Evolutionary conservation across 495 filamentous ascomycete genomes (phyloP), one percentile per base, ranked within the genome.

Genomic region (Xylaria longipes): DNA sequence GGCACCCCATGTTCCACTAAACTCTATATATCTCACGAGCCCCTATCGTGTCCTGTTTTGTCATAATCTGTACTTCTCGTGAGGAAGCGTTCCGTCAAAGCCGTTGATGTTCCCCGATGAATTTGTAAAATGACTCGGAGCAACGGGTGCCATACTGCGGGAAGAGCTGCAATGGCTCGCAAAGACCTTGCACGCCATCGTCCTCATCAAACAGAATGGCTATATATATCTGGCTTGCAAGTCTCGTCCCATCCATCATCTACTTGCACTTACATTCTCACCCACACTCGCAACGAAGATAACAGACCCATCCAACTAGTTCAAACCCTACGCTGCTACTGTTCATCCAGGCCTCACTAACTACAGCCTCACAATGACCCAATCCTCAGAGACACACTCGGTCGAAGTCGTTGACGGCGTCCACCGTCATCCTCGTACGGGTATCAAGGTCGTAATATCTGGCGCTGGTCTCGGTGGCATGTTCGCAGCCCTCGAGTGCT

Each of bases 381-480:
- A 14, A 35, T 25, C 39, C 37, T 31, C 45, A 37, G 29, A 31
- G 7, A 7, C 41, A 25, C 17, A 37, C 17, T 5, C 63, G 14
- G 31, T 15, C 31, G 63, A 66, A 52, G 67, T 71, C 37, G 22
- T 72, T 3, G 65, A 74, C 54, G 70, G 73, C 9, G 54, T 76
- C 17, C 71, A 71, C 52, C 70, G 70, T n/a, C 56, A 67, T 15
- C 70, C 73, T 7, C 68, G 64, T 35, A 86, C 78, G 7, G 85
- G 86, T 27, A 87, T 89, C 65, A 82, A 82, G 27, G 84, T 89
- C 22, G 74, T 90, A 14, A 82, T 90, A 68, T 84, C 89, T 39
- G 89, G 88, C 12, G 84, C 81, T n/a, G 87, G 89, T 17, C 86
- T 90, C 41, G 89, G 83, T 25, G 88, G 88, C 15, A 79, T 90